Conservation (phyloP, 2,329 filamentous ascomycete species). For the Aspergillus persii region DNA sequence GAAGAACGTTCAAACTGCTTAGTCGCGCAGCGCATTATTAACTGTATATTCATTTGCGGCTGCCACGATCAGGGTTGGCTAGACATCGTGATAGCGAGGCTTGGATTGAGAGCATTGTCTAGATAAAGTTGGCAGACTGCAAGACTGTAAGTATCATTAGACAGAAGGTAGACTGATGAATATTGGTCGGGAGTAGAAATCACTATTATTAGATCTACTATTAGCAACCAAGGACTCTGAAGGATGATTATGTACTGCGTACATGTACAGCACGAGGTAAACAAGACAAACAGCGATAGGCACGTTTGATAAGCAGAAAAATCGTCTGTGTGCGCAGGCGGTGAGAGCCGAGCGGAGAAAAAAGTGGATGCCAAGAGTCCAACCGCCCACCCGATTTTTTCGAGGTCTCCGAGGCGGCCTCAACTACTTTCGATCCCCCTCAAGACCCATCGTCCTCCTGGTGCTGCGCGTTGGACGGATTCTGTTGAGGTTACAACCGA, state of each 20-base stretch:
- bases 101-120: too few species aligned
- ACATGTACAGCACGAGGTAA: background rate
- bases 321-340: constrained; percentile 12
- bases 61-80: background rate
- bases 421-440: constrained; percentile 14
- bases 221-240: background rate
- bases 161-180: too few species aligned
- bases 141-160: too few species aligned
- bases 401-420: constrained; percentile 25
- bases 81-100: background rate
- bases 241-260: too few species aligned
- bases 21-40: background rate
- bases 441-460: constrained; percentile 12
- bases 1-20: background rate
- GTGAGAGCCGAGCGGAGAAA: constrained; percentile 32
- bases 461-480: constrained; percentile 8
- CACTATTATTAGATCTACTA: too few species aligned
- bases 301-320: constrained; percentile 3
- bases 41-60: background rate
- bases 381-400: constrained; percentile 40
- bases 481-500: background rate
- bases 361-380: constrained; percentile 37
- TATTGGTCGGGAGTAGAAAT: background rate
- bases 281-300: background rate
- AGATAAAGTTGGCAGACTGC: too few species aligned